These are phyloP conservation scores for Harringtonia lauricola DNA, from an alignment of 2,329 filamentous ascomycete genomes.

Conservation along the genomic window DNA sequence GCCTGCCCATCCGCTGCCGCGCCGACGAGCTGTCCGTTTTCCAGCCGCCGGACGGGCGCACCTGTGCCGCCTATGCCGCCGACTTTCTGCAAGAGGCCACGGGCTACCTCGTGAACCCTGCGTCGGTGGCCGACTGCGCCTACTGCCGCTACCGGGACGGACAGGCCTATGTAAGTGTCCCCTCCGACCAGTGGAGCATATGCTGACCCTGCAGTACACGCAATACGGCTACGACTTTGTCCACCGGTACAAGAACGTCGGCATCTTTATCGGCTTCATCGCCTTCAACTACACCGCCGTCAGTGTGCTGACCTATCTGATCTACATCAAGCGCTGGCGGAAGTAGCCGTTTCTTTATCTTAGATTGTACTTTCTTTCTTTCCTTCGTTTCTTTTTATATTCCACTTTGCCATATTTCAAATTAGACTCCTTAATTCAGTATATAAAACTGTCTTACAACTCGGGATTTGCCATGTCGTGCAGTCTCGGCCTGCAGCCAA, in stretches of 20 bases:
- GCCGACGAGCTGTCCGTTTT: slow-evolving; percentile 57
- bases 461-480: no score
- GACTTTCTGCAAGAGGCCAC: slow-evolving; percentile 34
- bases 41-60: slow-evolving; percentile 41
- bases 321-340: background rate
- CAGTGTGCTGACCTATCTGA: background rate
- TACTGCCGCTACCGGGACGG: slow-evolving; percentile 30
- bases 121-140: slow-evolving; percentile 36
- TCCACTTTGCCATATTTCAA: no score
- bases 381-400: no score
- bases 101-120: slow-evolving; percentile 40
- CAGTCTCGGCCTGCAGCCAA: no score
- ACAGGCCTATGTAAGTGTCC: background rate
- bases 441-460: no score
- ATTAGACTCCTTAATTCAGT: no score
- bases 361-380: no score
- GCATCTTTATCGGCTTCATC: slow-evolving; percentile 1
- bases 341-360: no score
- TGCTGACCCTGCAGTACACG: background rate
- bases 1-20: slow-evolving; percentile 53
- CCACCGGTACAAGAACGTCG: background rate
- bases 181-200: no score
- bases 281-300: slow-evolving; percentile 1
- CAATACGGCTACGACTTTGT: background rate
- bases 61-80: slow-evolving; percentile 47